A percentile compares a stretch with the other conserved stretches of the same genome.
These are phyloP conservation scores for Phoma sp. DNA, from an alignment of 2,329 filamentous ascomycete species.

Conservation along the genomic window DNA sequence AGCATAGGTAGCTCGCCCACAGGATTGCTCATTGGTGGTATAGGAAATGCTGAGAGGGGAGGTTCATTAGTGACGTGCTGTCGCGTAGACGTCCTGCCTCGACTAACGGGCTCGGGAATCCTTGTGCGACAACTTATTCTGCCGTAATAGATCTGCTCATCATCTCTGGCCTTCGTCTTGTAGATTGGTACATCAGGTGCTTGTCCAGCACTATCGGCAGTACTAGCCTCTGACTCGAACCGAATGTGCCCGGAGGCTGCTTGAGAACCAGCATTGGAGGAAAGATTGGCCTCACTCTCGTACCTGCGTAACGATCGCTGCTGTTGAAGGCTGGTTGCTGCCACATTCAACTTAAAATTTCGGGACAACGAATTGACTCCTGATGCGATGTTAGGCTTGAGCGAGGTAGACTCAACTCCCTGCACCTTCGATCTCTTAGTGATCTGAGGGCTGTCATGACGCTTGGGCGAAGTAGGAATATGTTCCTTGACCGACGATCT, in stretches of 20 bases:
- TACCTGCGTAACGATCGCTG: slow-evolving; percentile 23
- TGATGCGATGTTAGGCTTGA: no score
- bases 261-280: slow-evolving; percentile 5
- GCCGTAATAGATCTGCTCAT: background rate
- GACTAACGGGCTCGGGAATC: background rate
- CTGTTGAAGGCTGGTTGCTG: slow-evolving; percentile 14
- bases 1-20: slow-evolving; percentile 15
- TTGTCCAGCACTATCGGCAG: background rate
- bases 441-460: slow-evolving; percentile 1
- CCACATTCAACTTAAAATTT: background rate
- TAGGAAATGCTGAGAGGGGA: slow-evolving; percentile 14
- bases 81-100: background rate
- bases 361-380: background rate
- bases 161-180: background rate
- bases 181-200: slow-evolving; percentile 2
- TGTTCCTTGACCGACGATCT: no score
- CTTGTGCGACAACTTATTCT: background rate
- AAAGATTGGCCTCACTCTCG: slow-evolving; percentile 16
- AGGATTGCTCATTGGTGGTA: slow-evolving; percentile 15
- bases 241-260: background rate
- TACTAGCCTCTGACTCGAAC: slow-evolving; percentile 2
- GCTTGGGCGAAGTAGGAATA: background rate
- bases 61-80: slow-evolving; percentile 1
- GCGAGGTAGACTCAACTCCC: background rate
- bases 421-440: background rate